A percentile compares a stretch with the other conserved stretches of the same genome.
Evolutionary conservation across 2,329 filamentous ascomycete genomes (phyloP).

Genomic region (Neoascochyta sp.): DNA sequence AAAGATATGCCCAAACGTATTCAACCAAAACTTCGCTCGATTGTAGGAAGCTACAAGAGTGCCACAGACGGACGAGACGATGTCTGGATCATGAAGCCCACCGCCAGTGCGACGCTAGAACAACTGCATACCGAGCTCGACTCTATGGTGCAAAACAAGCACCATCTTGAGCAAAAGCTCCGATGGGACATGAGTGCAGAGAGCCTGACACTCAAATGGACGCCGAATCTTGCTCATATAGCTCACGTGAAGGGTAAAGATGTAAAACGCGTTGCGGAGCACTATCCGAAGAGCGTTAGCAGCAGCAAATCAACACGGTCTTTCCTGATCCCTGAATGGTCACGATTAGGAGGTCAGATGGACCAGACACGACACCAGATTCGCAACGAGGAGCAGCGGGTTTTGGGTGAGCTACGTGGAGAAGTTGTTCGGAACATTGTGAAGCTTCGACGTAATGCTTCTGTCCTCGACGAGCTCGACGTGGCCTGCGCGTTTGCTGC

Average conservation of each 20-base stretch:
- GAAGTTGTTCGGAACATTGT: conserved; percentile 78
- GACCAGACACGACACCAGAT: conserved; percentile 77
- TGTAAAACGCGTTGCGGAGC: conserved; percentile 28
- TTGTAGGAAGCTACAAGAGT: conserved; percentile 31
- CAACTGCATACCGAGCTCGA: conserved; percentile 67
- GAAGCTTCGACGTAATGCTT: conserved; percentile 80
- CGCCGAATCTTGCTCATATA: conserved; percentile 80
- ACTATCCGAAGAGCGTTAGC: conserved; percentile 57
- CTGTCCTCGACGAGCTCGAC: conserved; percentile 90
- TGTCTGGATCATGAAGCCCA: conserved; percentile 60
- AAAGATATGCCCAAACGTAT: conserved; percentile 37
- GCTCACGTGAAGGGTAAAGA: conserved; percentile 87
- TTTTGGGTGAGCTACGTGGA: conserved; percentile 71
- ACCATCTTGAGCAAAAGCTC: conserved; percentile 57
- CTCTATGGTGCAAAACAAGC: conserved; percentile 58
- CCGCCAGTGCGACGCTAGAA: conserved; percentile 63
- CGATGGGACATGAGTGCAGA: conserved; percentile 52
- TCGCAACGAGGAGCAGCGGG: conserved; percentile 74
- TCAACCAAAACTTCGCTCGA: conserved; percentile 34
- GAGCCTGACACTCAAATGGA: conserved; percentile 76
- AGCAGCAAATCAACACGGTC: conserved; percentile 81
- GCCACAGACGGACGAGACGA: conserved; percentile 45
- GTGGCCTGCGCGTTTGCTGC: conserved; percentile 81
- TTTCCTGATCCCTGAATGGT: conserved; percentile 83
- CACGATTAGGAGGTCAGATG: conserved; percentile 70